Percentiles rank a stretch among this genome's conserved stretches.
Conservation (phyloP, 2,329 filamentous ascomycete genomes). For the Samsoniella hepiali region DNA sequence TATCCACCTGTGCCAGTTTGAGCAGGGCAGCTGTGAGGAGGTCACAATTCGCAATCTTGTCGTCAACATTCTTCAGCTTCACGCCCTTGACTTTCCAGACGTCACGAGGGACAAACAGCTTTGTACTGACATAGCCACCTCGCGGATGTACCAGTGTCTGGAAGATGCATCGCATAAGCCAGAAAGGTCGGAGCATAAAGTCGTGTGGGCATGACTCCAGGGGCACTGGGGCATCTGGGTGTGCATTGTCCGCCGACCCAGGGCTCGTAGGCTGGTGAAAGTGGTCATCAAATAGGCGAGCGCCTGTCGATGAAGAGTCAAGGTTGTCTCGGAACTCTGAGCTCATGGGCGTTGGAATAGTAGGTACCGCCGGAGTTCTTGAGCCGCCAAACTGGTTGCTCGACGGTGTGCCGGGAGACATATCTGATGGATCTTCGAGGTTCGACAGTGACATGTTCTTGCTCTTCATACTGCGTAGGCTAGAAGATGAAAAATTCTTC, state of each 20-base stretch:
- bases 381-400: constrained; percentile 62
- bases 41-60: constrained; percentile 91
- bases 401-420: constrained; percentile 71
- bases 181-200: constrained; percentile 88
- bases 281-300: constrained; percentile 80
- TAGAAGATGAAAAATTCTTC: constrained; percentile 70
- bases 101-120: constrained; percentile 87
- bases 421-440: constrained; percentile 59
- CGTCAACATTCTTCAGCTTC: constrained; percentile 85
- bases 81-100: constrained; percentile 93
- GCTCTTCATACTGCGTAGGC: constrained; percentile 66
- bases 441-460: constrained; percentile 69
- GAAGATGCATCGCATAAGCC: constrained; percentile 93
- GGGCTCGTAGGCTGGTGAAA: constrained; percentile 67
- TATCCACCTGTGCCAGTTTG: constrained; percentile 80
- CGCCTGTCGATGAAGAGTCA: constrained; percentile 60
- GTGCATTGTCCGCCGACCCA: constrained; percentile 62
- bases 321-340: constrained; percentile 58
- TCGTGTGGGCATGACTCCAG: constrained; percentile 91
- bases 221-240: constrained; percentile 65
- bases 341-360: constrained; percentile 65
- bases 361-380: constrained; percentile 51
- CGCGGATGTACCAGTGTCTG: constrained; percentile 88
- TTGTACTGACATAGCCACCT: constrained; percentile 87
- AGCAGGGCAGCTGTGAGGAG: constrained; percentile 82